Evolutionary conservation across 306 rosid species (phyloP).

Genomic region (Vigna nakashimae): DNA sequence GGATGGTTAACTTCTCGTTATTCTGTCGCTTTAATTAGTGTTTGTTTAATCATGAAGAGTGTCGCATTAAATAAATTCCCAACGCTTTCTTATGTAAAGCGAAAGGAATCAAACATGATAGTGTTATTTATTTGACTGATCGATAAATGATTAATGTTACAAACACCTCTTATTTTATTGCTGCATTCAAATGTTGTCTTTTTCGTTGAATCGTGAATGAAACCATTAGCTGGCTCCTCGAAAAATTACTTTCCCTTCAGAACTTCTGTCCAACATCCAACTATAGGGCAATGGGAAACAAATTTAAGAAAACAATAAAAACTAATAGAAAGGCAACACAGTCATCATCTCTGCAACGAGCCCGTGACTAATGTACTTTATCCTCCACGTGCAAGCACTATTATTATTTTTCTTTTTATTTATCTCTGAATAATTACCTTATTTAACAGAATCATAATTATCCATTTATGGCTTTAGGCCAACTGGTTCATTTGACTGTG

Average conservation of each 20-base stretch:
- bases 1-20: slow-evolving; percentile 20
- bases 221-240: background rate
- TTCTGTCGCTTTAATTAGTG: background rate
- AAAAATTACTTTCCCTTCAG: background rate
- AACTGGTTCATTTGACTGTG: too few species aligned
- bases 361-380: slow-evolving; percentile 1
- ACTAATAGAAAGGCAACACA: background rate
- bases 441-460: background rate
- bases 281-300: background rate
- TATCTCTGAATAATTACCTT: background rate
- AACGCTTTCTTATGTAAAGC: background rate
- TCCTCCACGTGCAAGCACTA: background rate
- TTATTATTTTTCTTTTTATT: background rate
- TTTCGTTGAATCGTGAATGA: background rate
- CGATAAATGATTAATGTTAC: background rate
- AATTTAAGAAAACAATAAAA: background rate
- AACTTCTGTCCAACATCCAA: background rate
- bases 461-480: too few species aligned
- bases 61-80: slow-evolving; percentile 3
- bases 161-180: background rate
- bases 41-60: background rate
- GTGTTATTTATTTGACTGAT: background rate
- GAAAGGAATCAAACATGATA: slow-evolving; percentile 7
- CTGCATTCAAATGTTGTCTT: background rate
- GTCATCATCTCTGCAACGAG: background rate